phyloP scores from a whole-genome alignment of 1,284 basidiomycete genomes.

The Pseudomicrostroma phylloplanum region DNA sequence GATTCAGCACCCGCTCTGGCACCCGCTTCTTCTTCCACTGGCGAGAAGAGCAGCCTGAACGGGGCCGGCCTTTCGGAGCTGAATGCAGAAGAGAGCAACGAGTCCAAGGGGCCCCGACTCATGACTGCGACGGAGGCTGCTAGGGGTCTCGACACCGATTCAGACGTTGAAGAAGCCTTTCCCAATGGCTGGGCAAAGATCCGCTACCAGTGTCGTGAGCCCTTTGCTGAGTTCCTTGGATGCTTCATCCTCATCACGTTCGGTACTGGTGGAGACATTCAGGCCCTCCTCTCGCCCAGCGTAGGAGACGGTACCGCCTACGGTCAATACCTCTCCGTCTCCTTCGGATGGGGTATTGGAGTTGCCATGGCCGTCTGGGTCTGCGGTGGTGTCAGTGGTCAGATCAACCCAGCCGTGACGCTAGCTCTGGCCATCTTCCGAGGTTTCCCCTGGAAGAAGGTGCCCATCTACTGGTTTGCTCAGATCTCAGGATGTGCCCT shows the following conservation, averaged over 20 bases:
- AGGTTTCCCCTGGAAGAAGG: conserved; percentile 71
- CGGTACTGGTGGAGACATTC: conserved; percentile 16
- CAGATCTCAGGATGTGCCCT: conserved; percentile 65
- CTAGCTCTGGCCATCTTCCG: conserved; percentile 63
- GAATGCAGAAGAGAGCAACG: conserved; percentile 6
- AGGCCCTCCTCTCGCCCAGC: conserved; percentile 19
- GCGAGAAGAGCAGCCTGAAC: conserved; percentile 14
- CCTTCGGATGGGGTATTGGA: conserved; percentile 17
- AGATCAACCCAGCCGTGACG: conserved; percentile 51
- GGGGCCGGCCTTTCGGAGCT: conserved; percentile 7
- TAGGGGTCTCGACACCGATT: not conserved
- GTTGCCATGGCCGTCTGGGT: conserved; percentile 13
- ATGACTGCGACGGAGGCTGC: not conserved
- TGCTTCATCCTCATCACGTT: conserved; percentile 17
- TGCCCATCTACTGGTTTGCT: conserved; percentile 64
- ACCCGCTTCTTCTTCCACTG: conserved; percentile 15
- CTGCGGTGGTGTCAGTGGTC: conserved; percentile 8
- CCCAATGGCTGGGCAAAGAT: conserved; percentile 35
- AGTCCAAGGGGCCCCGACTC: conserved; percentile 11
- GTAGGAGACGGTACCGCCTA: conserved; percentile 22
- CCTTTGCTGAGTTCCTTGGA: conserved; percentile 26
- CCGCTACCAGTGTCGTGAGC: conserved; percentile 34
- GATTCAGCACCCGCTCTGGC: conserved; percentile 12
- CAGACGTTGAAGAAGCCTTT: conserved; percentile 24
- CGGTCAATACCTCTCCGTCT: conserved; percentile 20